phyloP scores from a whole-genome alignment of 169 alveolate species.

The Plasmodium falciparum region DNA sequence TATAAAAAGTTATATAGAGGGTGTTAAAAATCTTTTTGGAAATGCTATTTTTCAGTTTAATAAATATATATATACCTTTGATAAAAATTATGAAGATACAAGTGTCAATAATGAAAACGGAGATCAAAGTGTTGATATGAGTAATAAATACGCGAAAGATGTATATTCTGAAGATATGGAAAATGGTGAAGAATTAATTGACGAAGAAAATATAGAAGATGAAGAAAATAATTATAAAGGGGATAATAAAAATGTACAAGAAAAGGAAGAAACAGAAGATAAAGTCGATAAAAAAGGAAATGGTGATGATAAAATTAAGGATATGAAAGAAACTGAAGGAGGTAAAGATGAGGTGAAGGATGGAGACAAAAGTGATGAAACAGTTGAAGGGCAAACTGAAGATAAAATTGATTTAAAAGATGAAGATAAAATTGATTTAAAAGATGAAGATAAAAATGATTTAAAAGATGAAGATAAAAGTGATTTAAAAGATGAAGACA shows the following conservation, averaged over 20 bases:
- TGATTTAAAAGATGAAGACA: background rate
- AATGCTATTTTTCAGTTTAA: slow-evolving; percentile 59
- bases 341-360: slow-evolving; percentile 4
- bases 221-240: background rate
- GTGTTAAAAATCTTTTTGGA: slow-evolving; percentile 46
- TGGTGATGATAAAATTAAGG: background rate
- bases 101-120: background rate
- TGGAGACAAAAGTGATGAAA: background rate
- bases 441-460: background rate
- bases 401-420: background rate
- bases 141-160: background rate
- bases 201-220: background rate
- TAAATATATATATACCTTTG: slow-evolving; percentile 57
- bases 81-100: slow-evolving; percentile 29
- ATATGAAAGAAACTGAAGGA: background rate
- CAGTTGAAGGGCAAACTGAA: background rate
- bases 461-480: background rate
- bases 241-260: background rate
- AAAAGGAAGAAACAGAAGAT: background rate
- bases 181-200: background rate
- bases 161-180: background rate
- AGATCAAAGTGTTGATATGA: background rate
- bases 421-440: background rate
- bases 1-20: slow-evolving; percentile 27
- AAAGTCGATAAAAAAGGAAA: background rate